Base-by-base conservation (phyloP, 257 asterid species). In the Solanum okadae region DNA sequence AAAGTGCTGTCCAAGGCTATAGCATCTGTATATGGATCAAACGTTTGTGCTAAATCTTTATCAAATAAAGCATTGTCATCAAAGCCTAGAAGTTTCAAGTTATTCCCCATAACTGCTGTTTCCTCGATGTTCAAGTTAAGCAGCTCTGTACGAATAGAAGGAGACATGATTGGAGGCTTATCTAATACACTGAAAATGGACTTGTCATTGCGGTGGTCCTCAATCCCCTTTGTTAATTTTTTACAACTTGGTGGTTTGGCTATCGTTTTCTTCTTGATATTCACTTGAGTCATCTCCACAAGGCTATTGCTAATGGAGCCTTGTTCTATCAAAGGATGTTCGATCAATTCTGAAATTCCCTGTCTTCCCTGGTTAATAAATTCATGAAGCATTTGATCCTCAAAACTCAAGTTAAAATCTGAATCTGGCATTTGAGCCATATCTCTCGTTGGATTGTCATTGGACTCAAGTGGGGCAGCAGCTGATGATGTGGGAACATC, bases 71-170 rank as follows among this genome's bases (percentile, higher is more conserved):
- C 56, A 84, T 77, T 56, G 38, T 91, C 89, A n/a, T 85, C 71
- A 29, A 89, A 86, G 70, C 91, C 92, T 76, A 90, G 68, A 75
- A 10, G 71, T 56, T 75, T 68, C 89, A 91, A 46, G 73, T 85
- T 86, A 88, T 91, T 87, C 16, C 81, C 90, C 42, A 4, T 4
- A 44, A 8, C 65, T 59, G 86, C 44, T 38, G 73, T 61, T 33
- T 89, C 88, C 83, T 88, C 93, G 2, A 88, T 87, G 56, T 87
- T 46, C 65, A 85, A 11, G 42, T 15, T 46, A 8, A 15, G 20
- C 20, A 91, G 88, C 20, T 59, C 59, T 33, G 59, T 49, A 44
- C 63, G 78, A 18, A 87, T 29, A n/a, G 8, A 49, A 49, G 91
- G 89, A 35, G 90, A 75, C 72, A 65, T 42, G 12, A 68, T 6